A percentile compares a stretch with the other conserved stretches of the same genome.
phyloP scores from a whole-genome alignment of 805 yeast genomes.

The Teunomyces lycoperdinae region DNA sequence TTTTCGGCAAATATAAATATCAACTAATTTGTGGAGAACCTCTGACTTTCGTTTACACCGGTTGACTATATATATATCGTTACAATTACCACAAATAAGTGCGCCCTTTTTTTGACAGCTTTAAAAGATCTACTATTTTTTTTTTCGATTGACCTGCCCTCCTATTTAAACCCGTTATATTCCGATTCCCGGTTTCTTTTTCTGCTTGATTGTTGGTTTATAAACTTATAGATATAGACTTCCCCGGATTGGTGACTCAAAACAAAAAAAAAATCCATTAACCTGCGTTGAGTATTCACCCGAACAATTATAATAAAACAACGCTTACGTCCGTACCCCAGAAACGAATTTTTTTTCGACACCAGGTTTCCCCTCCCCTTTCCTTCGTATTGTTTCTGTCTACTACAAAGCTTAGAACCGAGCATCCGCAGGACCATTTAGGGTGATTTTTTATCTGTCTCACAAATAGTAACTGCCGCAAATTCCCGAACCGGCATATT shows the following conservation, averaged over 20 bases:
- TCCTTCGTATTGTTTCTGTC: background rate
- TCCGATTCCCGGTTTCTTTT: background rate
- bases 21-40: slow-evolving; percentile 3
- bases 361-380: background rate
- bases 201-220: background rate
- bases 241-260: slow-evolving; percentile 2
- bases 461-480: background rate
- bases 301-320: slow-evolving; percentile 8
- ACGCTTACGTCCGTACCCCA: background rate
- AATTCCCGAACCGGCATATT: slow-evolving; percentile 1
- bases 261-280: background rate
- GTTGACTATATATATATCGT: background rate
- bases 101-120: background rate
- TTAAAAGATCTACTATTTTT: background rate
- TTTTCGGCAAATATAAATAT: slow-evolving; percentile 1
- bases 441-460: background rate
- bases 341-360: background rate
- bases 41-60: background rate
- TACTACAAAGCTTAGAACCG: background rate
- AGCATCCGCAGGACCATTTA: background rate
- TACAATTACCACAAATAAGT: background rate
- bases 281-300: background rate
- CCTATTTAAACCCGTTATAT: background rate
- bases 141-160: background rate
- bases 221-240: slow-evolving; percentile 4